Evolutionary conservation across 345 rosid genomes (phyloP).

Genomic region (Gossypium rotundifolium): DNA sequence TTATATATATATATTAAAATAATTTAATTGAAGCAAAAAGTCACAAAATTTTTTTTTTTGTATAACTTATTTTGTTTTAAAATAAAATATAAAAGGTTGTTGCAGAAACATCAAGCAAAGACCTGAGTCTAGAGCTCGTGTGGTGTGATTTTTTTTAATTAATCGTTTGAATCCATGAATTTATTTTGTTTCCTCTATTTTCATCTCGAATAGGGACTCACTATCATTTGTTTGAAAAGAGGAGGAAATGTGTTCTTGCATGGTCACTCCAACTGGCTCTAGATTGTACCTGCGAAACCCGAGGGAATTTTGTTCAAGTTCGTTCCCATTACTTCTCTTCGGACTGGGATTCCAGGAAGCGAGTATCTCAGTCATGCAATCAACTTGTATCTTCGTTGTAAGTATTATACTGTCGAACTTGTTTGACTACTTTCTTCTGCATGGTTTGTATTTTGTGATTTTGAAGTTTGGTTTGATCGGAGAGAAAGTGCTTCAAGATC

Average conservation of each 20-base stretch:
- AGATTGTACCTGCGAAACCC: slow-evolving; percentile 57
- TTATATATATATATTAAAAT: no score
- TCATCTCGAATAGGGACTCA: no score
- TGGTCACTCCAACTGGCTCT: slow-evolving; percentile 62
- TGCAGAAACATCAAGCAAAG: slow-evolving; percentile 65
- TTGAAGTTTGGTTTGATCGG: not conserved
- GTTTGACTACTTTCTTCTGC: not conserved
- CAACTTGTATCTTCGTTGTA: slow-evolving; percentile 67
- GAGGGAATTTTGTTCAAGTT: slow-evolving; percentile 63
- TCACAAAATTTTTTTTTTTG: no score
- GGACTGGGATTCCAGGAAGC: slow-evolving; percentile 59
- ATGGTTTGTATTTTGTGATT: not conserved
- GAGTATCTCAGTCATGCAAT: slow-evolving; percentile 75
- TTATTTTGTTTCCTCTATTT: no score
- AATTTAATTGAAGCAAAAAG: no score
- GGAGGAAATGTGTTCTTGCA: slow-evolving; percentile 54
- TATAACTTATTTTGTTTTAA: no score
- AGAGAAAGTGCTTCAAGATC: not conserved
- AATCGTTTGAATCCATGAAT: not conserved
- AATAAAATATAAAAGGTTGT: not conserved
- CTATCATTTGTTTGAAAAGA: slow-evolving; percentile 48
- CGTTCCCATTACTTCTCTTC: slow-evolving; percentile 67
- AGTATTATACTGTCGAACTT: slow-evolving; percentile 23
- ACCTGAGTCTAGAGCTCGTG: slow-evolving; percentile 34
- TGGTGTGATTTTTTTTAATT: not conserved